These are phyloP conservation scores for Metschnikowia sp. DNA, from an alignment of 805 yeast genomes.

Conservation along the genomic window DNA sequence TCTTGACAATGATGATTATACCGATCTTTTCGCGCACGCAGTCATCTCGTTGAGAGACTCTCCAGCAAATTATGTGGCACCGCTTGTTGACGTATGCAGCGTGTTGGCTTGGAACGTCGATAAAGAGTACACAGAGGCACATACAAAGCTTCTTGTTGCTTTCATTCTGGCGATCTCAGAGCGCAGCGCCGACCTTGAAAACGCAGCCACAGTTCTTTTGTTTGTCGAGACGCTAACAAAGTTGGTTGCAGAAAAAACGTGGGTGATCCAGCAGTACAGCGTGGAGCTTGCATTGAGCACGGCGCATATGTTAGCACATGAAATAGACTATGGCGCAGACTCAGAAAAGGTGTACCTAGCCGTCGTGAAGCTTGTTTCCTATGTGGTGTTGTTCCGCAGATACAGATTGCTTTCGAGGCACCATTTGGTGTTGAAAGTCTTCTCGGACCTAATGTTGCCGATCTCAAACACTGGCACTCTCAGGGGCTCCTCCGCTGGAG, in stretches of 20 bases:
- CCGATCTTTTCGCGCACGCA: constrained; percentile 12
- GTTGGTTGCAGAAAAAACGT: constrained; percentile 46
- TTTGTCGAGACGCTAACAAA: constrained; percentile 31
- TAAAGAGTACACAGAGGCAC: constrained; percentile 10
- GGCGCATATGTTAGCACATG: constrained; percentile 18
- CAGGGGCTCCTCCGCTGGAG: constrained; percentile 19
- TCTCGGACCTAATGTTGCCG: constrained; percentile 50
- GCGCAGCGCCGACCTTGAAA: constrained; percentile 6
- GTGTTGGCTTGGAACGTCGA: constrained; percentile 15
- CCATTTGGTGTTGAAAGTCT: constrained; percentile 54
- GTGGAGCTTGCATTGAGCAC: constrained; percentile 53
- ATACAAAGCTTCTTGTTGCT: constrained; percentile 22
- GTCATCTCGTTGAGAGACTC: constrained; percentile 18
- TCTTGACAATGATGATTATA: constrained; percentile 9
- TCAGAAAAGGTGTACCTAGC: constrained; percentile 26
- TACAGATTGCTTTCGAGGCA: constrained; percentile 68
- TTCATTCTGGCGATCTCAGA: constrained; percentile 24
- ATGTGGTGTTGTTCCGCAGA: constrained; percentile 64
- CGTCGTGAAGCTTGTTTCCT: constrained; percentile 52
- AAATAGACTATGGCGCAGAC: background rate
- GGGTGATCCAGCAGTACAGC: constrained; percentile 64
- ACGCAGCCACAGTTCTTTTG: constrained; percentile 5
- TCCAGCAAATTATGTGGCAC: constrained; percentile 10
- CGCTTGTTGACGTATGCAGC: constrained; percentile 21
- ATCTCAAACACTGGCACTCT: constrained; percentile 22